Conservation (phyloP, 495 filamentous ascomycete species). For the Penicillium paradoxum region DNA sequence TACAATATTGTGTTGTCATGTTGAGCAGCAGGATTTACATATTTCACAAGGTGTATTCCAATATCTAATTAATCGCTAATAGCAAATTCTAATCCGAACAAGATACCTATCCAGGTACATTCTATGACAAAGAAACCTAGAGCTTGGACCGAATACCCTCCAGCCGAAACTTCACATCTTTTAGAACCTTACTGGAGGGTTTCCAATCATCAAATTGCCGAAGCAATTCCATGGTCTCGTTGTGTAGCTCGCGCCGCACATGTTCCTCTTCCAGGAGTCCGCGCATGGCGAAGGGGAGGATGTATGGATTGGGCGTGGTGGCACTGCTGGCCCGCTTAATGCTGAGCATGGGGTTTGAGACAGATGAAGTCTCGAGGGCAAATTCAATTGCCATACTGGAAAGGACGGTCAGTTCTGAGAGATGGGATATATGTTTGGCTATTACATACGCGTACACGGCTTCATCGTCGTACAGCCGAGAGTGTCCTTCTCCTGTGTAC, state of each 20-base stretch:
- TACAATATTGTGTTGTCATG: too few species aligned
- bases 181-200: conserved; percentile 79
- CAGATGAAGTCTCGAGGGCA: conserved; percentile 74
- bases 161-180: conserved; percentile 92
- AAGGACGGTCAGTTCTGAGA: conserved; percentile 18
- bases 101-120: background rate
- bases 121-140: conserved; percentile 24
- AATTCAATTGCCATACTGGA: conserved; percentile 73
- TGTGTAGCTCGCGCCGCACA: conserved; percentile 70
- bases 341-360: conserved; percentile 49
- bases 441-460: conserved; percentile 73
- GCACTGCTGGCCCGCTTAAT: conserved; percentile 47
- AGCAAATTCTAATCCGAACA: background rate
- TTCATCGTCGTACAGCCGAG: conserved; percentile 83
- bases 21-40: too few species aligned
- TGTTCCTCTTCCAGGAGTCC: conserved; percentile 89
- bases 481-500: conserved; percentile 90
- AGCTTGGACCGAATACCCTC: conserved; percentile 87
- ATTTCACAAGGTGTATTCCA: background rate
- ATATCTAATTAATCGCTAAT: background rate
- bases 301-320: conserved; percentile 69
- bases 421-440: background rate
- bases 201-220: conserved; percentile 92
- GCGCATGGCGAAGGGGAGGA: conserved; percentile 90
- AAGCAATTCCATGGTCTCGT: conserved; percentile 74